A percentile compares a stretch with the other conserved stretches of the same genome.
phyloP scores from a whole-genome alignment of 176 grass and related monocot species.

The Oryza nivara region DNA sequence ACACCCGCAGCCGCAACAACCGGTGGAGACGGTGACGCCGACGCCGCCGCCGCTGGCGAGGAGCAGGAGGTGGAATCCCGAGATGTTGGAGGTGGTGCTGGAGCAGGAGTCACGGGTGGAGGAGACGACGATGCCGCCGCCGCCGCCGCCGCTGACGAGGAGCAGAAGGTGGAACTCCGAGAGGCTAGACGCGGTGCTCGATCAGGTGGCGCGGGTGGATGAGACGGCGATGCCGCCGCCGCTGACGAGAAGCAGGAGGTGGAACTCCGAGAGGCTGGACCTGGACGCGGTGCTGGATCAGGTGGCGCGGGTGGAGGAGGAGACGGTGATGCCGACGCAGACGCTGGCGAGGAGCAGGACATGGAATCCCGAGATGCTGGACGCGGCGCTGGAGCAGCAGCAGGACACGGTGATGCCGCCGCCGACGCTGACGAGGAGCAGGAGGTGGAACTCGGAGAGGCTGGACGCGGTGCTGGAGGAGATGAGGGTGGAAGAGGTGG shows the following conservation, averaged over 20 bases:
- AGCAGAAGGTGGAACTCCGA: neutral
- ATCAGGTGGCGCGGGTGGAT: neutral
- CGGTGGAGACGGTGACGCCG: neutral
- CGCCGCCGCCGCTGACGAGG: neutral
- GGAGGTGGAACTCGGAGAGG: neutral
- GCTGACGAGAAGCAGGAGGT: conserved; percentile 45
- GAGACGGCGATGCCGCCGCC: conserved; percentile 1
- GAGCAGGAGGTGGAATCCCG: conserved; percentile 57
- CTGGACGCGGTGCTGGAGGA: neutral
- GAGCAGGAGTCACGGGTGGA: conserved; percentile 19
- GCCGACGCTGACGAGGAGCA: neutral
- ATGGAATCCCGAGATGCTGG: neutral
- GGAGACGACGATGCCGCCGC: neutral
- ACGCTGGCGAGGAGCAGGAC: neutral
- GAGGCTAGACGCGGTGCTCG: neutral
- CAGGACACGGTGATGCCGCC: neutral
- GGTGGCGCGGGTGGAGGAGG: neutral
- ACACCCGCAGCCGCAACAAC: neutral
- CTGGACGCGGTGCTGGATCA: neutral
- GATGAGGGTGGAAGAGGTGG: neutral
- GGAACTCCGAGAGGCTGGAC: conserved; percentile 36
- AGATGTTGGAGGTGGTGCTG: neutral
- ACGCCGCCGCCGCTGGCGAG: conserved; percentile 20
- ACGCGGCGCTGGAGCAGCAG: neutral
- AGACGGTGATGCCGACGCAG: neutral